Evolutionary conservation across 176 grass and related monocot species (phyloP), one percentile per base, ranked within the genome.

Genomic region (Poa pratensis): DNA sequence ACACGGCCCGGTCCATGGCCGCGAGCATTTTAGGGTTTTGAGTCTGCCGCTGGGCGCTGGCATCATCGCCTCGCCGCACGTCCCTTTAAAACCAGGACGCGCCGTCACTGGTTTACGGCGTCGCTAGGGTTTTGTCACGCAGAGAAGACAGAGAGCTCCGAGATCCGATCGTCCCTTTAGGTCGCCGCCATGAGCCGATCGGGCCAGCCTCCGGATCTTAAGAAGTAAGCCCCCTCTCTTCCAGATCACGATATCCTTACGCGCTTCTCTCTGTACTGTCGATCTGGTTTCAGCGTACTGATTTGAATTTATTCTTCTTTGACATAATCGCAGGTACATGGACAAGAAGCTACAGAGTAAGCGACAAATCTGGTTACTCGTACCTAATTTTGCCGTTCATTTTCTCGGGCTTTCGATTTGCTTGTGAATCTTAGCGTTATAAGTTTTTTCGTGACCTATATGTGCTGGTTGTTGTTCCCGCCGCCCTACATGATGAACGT

Each of bases 281-380:
- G 11, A 17, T 63, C 4, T 0, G 10, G 53, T 42, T 69, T 34
- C 22, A 59, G 17, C 10, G 1, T 71, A 17, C 86, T 84, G 39
- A 85, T 81, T 69, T 39, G 17, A 4, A n/a, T 76, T 32, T 39
- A 3, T 45, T 46, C 65, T 77, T 46, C 68, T 23, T 57, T 82
- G 50, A 3, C 22, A 18, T 23, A 64, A 8, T 76, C 20, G 61
- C 65, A 97, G 95, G 90, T 97, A 97, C 89, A 97, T 97, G 95
- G 92, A 94, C 92, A 97, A 97, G 87, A 92, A 93, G 88, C 88
- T 97, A 7, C 95, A 97, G 83, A 94, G 95, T 97, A 79, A 91
- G 92, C 92, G 20, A 17, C 18, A 55, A n/a, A 12, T 27, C 52
- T 60, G 14, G 57, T 3, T 10, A 27, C 51, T 19, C 9, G 28